These are phyloP conservation scores for Vitis amurensis DNA, from an alignment of 164 flowering plant genomes.

Conservation along the genomic window DNA sequence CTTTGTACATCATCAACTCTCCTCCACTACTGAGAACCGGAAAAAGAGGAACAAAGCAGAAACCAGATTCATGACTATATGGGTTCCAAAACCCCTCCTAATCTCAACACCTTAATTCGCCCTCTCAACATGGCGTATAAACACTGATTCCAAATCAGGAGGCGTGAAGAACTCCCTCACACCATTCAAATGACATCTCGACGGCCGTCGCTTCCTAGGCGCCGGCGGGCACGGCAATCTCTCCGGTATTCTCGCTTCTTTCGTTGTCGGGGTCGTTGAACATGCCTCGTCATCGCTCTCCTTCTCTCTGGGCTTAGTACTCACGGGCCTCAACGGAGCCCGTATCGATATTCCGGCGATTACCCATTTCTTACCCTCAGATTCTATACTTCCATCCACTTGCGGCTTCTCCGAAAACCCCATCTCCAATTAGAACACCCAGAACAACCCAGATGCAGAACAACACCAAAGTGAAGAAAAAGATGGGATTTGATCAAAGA, in stretches of 20 bases:
- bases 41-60: background rate
- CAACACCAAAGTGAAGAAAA: slow-evolving; percentile 10
- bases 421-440: slow-evolving; percentile 16
- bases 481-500: slow-evolving; percentile 11
- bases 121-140: slow-evolving; percentile 50
- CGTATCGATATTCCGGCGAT: slow-evolving; percentile 39
- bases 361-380: slow-evolving; percentile 50
- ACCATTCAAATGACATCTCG: slow-evolving; percentile 35
- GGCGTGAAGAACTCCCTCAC: slow-evolving; percentile 69
- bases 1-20: slow-evolving; percentile 34
- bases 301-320: slow-evolving; percentile 29
- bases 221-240: slow-evolving; percentile 70
- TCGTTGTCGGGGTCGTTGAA: slow-evolving; percentile 59
- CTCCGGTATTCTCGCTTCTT: slow-evolving; percentile 61
- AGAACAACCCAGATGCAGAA: slow-evolving; percentile 1
- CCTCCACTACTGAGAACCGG: slow-evolving; percentile 7
- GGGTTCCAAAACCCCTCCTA: background rate
- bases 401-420: slow-evolving; percentile 44
- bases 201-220: slow-evolving; percentile 67
- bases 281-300: slow-evolving; percentile 24
- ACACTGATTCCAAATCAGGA: slow-evolving; percentile 74
- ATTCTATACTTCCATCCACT: slow-evolving; percentile 27
- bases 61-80: background rate
- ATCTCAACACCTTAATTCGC: slow-evolving; percentile 29
- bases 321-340: slow-evolving; percentile 37